Evolutionary conservation across 2,329 filamentous ascomycete genomes (phyloP).

Genomic region (Alternaria rosae): DNA sequence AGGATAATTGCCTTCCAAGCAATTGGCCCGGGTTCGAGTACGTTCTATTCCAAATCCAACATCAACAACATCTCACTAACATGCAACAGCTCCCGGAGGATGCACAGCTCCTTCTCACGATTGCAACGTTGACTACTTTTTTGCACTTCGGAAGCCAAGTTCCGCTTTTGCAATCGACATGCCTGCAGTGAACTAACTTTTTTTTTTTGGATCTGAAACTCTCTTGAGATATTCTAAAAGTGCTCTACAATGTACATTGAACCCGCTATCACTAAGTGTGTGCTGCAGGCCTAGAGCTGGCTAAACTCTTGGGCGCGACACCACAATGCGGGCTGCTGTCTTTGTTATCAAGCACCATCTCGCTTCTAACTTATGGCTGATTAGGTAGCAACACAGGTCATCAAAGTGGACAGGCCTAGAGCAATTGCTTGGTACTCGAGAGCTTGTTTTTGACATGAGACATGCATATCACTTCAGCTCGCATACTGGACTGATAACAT

Average conservation of each 20-base stretch:
- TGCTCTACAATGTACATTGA: neutral
- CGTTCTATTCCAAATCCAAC: neutral
- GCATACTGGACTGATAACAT: slow-evolving; percentile 6
- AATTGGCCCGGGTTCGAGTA: slow-evolving; percentile 30
- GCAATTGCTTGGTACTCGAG: slow-evolving; percentile 2
- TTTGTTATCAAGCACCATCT: neutral
- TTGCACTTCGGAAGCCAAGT: neutral
- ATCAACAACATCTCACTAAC: neutral
- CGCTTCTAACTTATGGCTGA: neutral
- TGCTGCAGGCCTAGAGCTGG: neutral
- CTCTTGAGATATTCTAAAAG: neutral
- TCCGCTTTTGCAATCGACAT: neutral
- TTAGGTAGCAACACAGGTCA: neutral
- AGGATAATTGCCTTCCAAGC: slow-evolving; percentile 35
- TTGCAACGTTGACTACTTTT: slow-evolving; percentile 15
- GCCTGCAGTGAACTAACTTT: neutral
- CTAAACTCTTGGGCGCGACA: neutral
- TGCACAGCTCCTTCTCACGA: slow-evolving; percentile 28
- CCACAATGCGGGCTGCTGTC: slow-evolving; percentile 4
- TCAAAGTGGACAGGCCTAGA: neutral
- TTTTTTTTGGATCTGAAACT: neutral
- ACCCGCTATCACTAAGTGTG: neutral
- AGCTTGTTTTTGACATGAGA: slow-evolving; percentile 7
- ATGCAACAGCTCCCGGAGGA: slow-evolving; percentile 19
- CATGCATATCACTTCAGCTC: slow-evolving; percentile 11